Evolutionary conservation across 2,329 filamentous ascomycete genomes (phyloP).

Genomic region (Fusarium sp.): DNA sequence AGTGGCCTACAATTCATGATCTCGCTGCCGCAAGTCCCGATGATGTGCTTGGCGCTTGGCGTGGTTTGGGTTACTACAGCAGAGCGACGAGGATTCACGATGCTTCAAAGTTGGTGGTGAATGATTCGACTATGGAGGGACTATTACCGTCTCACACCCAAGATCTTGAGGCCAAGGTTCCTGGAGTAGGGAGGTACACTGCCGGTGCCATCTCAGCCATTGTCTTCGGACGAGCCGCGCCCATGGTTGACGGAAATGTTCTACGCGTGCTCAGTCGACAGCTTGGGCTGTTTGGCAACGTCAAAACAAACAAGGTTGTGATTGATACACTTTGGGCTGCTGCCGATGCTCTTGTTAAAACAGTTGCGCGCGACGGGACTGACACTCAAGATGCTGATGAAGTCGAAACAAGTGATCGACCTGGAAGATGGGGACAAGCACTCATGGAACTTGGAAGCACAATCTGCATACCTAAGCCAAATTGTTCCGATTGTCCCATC

Average conservation of each 20-base stretch:
- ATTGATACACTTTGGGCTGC: constrained; percentile 68
- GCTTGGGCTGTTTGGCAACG: constrained; percentile 66
- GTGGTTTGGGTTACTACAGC: constrained; percentile 72
- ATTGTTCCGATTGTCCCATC: constrained; percentile 64
- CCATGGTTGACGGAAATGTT: constrained; percentile 74
- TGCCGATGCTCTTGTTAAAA: constrained; percentile 65
- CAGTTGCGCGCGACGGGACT: constrained; percentile 56
- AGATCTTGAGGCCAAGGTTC: constrained; percentile 62
- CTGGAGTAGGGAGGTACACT: constrained; percentile 71
- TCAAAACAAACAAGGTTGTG: constrained; percentile 64
- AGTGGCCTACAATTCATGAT: constrained; percentile 68
- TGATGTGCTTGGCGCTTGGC: constrained; percentile 69
- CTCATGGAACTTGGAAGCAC: constrained; percentile 75
- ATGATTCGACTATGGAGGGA: constrained; percentile 55
- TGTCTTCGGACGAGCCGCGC: constrained; percentile 67
- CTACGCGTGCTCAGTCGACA: constrained; percentile 69
- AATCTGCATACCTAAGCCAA: constrained; percentile 68
- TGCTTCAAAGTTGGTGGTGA: constrained; percentile 63
- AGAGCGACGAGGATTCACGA: constrained; percentile 70
- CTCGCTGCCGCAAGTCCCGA: constrained; percentile 64
- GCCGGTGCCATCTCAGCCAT: constrained; percentile 72
- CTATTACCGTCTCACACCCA: constrained; percentile 60
- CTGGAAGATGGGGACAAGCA: constrained; percentile 71
- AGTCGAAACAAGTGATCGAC: constrained; percentile 58
- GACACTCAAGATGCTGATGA: constrained; percentile 38